Evolutionary conservation across 495 filamentous ascomycete species (phyloP).

Genomic region (Podospora bellae-mahoneyi): DNA sequence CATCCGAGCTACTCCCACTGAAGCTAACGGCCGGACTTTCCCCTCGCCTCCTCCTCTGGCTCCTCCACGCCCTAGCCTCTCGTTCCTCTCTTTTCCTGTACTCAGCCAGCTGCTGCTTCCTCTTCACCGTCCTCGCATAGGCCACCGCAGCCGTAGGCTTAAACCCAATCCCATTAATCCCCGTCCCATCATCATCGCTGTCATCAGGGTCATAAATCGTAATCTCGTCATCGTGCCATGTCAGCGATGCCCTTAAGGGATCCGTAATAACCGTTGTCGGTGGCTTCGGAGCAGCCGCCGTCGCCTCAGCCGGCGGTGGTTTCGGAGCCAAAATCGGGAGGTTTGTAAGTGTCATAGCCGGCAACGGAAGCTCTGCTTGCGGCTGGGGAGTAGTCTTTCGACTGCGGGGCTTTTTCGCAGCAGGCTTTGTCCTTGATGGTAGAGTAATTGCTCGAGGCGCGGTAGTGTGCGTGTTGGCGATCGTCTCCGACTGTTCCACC

Average conservation of each 20-base stretch:
- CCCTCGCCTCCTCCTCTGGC: slow-evolving; percentile 55
- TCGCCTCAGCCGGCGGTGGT: neutral
- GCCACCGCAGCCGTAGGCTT: slow-evolving; percentile 82
- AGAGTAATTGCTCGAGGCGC: slow-evolving; percentile 11
- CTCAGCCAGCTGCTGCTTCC: slow-evolving; percentile 77
- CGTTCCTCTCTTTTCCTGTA: slow-evolving; percentile 78
- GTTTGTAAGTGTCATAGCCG: slow-evolving; percentile 5
- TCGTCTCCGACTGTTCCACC: slow-evolving; percentile 26
- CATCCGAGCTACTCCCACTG: slow-evolving; percentile 38
- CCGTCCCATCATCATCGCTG: slow-evolving; percentile 72
- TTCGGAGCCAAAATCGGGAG: neutral
- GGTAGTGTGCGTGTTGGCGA: slow-evolving; percentile 15
- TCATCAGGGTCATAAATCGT: slow-evolving; percentile 74
- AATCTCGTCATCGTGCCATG: slow-evolving; percentile 82
- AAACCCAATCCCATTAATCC: slow-evolving; percentile 89
- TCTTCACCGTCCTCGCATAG: slow-evolving; percentile 67
- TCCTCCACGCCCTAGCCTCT: slow-evolving; percentile 75
- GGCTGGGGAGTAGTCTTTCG: slow-evolving; percentile 10
- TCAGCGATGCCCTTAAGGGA: slow-evolving; percentile 55
- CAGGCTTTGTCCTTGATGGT: slow-evolving; percentile 20
- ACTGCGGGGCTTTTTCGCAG: slow-evolving; percentile 35
- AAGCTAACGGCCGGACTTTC: slow-evolving; percentile 7
- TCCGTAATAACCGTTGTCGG: slow-evolving; percentile 41
- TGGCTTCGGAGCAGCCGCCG: slow-evolving; percentile 5
- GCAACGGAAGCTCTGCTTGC: slow-evolving; percentile 37